Base-by-base conservation (phyloP, 176 grass and related monocot genomes). In the Zizania latifolia region DNA sequence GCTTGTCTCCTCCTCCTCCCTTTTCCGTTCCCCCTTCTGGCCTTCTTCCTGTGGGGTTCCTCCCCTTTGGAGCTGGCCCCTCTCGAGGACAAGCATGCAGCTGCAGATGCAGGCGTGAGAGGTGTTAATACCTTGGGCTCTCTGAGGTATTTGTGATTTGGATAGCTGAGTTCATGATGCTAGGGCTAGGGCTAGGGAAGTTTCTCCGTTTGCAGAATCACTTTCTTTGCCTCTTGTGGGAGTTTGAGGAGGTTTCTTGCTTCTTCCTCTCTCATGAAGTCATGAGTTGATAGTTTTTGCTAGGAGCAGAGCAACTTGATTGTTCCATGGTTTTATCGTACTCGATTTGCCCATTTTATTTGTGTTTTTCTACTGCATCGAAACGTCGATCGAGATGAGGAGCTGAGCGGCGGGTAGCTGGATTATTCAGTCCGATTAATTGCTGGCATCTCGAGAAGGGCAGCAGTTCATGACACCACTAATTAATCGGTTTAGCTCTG, bases 121-220 rank as follows among this genome's bases (percentile, higher is more conserved):
- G n/a, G 36, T 63, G 58, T 55, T 68, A 51, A 51, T 51, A 50
- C 35, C 28, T 13, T 54, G 75, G 13, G 0, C 55, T 68, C 50
- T 74, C 31, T 58, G 81, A 76, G 71, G 80, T 74, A 74, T 40
- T 33, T 54, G 6, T 12, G 23, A 8, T 72, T 24, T 40, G 13
- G 35, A 75, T 40, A 41, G 29, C 46, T 56, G 13, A 58, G 60
- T 78, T 40, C 67, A 35, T 75, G 60, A 36, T 12, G 0, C 16
- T 24, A 6, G 2, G 6, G 0, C 16, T 24, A 6, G 2, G 6
- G 8, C 35, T 27, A 2, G 23, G 26, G 7, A 10, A 35, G 5
- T 73, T 54, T 15, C 54, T 37, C 26, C 54, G 4, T 43, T 74
- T 59, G 23, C 12, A 28, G 14, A 66, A 40, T 39, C 19, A 14